Conservation (phyloP, 371 early-diverging fungal species). For the Apophysomyces ossiformis region DNA sequence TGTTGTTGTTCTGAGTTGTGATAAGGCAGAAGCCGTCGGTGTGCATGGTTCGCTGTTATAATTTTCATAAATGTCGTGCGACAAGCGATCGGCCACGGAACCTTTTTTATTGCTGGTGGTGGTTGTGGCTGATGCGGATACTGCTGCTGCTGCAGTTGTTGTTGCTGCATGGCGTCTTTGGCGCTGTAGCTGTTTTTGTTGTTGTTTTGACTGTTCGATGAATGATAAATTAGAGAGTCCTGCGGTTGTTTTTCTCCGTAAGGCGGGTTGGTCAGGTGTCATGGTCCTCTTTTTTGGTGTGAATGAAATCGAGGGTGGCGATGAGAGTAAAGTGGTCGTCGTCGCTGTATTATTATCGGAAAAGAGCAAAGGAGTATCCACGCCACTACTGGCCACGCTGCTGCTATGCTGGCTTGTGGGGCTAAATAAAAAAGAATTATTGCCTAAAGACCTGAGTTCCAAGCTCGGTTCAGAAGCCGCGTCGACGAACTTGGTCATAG, state of each 20-base stretch:
- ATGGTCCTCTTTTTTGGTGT: constrained; percentile 8
- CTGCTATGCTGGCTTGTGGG: constrained; percentile 6
- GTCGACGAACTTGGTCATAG: not conserved
- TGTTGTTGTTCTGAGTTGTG: not conserved
- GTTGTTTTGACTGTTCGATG: constrained; percentile 1
- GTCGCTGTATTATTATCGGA: constrained; percentile 28
- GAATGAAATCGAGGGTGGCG: constrained; percentile 20
- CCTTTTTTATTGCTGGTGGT: too few species aligned
- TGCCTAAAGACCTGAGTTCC: constrained; percentile 18
- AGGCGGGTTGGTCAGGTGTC: not conserved
- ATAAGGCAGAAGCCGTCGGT: not conserved
- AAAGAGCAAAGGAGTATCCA: constrained; percentile 24
- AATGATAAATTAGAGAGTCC: not conserved
- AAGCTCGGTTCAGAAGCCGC: constrained; percentile 7
- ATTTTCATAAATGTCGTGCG: not conserved
- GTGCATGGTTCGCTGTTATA: not conserved
- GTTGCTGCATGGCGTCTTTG: not conserved
- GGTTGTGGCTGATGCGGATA: too few species aligned
- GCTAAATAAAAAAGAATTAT: not conserved
- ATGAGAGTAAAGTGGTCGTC: constrained; percentile 18
- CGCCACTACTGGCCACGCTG: constrained; percentile 13
- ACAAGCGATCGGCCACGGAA: not conserved
- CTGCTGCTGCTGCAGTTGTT: not conserved
- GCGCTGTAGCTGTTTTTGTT: not conserved
- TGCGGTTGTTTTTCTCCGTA: not conserved